These are phyloP conservation scores for Phytophthora litchii DNA, from an alignment of 352 stramenopile genomes.

Conservation along the genomic window DNA sequence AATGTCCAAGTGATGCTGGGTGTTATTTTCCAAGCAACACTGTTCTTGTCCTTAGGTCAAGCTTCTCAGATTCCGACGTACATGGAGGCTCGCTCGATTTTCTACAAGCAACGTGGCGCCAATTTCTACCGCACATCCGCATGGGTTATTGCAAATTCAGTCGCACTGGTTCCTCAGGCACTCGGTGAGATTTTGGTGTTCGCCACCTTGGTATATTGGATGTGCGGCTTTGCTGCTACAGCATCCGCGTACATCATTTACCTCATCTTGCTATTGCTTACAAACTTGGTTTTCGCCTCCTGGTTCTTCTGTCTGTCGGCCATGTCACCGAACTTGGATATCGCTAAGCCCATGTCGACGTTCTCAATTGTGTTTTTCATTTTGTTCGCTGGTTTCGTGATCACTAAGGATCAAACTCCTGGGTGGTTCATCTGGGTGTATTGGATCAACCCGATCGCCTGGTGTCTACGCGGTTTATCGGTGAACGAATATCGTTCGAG, in stretches of 20 bases:
- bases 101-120: conserved; percentile 81
- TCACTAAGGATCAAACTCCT: conserved; percentile 37
- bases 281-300: conserved; percentile 51
- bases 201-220: conserved; percentile 77
- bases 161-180: conserved; percentile 40
- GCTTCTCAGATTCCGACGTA: conserved; percentile 75
- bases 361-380: neutral
- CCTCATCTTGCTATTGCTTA: conserved; percentile 45
- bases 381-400: conserved; percentile 51
- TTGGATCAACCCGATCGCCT: conserved; percentile 49
- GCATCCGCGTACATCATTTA: conserved; percentile 48
- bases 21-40: conserved; percentile 71
- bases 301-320: conserved; percentile 46
- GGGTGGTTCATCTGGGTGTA: conserved; percentile 46
- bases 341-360: neutral
- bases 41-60: conserved; percentile 77
- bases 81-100: conserved; percentile 66
- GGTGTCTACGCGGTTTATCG: conserved; percentile 25
- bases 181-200: conserved; percentile 68
- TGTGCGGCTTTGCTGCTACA: conserved; percentile 51
- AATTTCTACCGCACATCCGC: conserved; percentile 76
- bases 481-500: conserved; percentile 23
- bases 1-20: conserved; percentile 57
- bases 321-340: neutral
- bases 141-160: conserved; percentile 54